Percentiles rank a stretch among this genome's conserved stretches.
Evolutionary conservation across 495 filamentous ascomycete species (phyloP).

Genomic region (Aspergillus sparsus): DNA sequence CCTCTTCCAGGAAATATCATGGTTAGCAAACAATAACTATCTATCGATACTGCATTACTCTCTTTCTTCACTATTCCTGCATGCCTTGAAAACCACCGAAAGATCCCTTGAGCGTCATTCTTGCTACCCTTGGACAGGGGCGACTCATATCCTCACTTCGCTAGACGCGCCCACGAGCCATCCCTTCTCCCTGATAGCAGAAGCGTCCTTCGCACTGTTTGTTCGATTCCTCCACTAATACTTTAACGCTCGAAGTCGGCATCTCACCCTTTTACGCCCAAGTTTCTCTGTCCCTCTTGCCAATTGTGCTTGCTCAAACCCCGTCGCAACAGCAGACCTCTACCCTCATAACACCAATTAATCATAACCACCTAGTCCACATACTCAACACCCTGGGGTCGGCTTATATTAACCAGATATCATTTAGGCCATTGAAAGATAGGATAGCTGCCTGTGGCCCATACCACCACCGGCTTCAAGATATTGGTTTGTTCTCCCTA

Average conservation of each 20-base stretch:
- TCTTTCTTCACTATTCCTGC: conserved; percentile 1
- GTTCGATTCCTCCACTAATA: background rate
- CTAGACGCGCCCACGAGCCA: background rate
- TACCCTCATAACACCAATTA: no score
- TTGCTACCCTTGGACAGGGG: background rate
- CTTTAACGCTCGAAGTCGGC: background rate
- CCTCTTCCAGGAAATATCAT: background rate
- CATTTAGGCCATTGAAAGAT: no score
- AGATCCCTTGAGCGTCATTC: background rate
- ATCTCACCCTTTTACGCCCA: background rate
- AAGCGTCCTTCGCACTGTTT: background rate
- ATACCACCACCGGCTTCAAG: no score
- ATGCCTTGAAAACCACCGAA: background rate
- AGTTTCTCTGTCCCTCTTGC: background rate
- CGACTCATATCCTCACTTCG: background rate
- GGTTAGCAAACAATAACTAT: background rate
- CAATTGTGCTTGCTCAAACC: background rate
- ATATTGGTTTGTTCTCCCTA: no score
- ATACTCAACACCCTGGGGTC: no score
- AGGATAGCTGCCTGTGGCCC: no score
- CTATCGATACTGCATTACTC: background rate
- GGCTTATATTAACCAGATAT: no score
- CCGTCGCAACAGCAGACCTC: no score
- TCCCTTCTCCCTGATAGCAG: background rate
- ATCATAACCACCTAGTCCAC: no score